Conservation (phyloP, 2,329 filamentous ascomycete species). For the Emericellopsis cladophorae region DNA sequence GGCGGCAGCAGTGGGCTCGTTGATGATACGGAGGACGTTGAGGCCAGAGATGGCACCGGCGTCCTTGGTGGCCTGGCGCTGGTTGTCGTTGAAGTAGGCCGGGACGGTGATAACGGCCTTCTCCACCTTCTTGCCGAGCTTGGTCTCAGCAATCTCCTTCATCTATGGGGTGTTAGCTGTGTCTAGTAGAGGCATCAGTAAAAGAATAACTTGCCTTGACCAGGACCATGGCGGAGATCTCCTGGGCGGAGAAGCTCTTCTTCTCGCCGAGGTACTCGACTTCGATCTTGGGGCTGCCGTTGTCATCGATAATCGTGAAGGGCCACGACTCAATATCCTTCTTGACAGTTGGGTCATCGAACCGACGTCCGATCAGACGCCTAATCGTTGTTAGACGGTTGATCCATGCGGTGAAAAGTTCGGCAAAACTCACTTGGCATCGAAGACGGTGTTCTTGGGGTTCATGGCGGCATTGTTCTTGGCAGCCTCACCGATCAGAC, state of each 20-base stretch:
- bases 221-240: conserved; percentile 98
- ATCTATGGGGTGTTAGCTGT: conserved; percentile 45
- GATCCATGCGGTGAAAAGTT: not conserved
- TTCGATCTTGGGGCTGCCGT: conserved; percentile 80
- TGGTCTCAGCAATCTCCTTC: conserved; percentile 97
- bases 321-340: conserved; percentile 99
- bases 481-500: conserved; percentile 96
- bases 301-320: conserved; percentile 92
- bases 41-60: conserved; percentile 94
- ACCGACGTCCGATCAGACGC: conserved; percentile 94
- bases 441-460: conserved; percentile 95
- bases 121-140: conserved; percentile 97
- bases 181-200: not conserved
- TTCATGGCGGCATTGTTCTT: conserved; percentile 99
- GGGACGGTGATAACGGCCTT: conserved; percentile 99
- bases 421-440: conserved; percentile 70
- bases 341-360: conserved; percentile 92
- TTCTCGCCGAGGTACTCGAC: conserved; percentile 91
- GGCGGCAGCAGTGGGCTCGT: conserved; percentile 96
- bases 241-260: conserved; percentile 95
- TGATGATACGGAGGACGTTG: conserved; percentile 99
- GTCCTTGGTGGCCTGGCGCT: conserved; percentile 98
- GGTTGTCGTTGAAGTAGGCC: conserved; percentile 99
- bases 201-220: conserved; percentile 61
- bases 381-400: conserved; percentile 26